Base-by-base conservation (phyloP, 345 rosid genomes). In the Ricinus communis region DNA sequence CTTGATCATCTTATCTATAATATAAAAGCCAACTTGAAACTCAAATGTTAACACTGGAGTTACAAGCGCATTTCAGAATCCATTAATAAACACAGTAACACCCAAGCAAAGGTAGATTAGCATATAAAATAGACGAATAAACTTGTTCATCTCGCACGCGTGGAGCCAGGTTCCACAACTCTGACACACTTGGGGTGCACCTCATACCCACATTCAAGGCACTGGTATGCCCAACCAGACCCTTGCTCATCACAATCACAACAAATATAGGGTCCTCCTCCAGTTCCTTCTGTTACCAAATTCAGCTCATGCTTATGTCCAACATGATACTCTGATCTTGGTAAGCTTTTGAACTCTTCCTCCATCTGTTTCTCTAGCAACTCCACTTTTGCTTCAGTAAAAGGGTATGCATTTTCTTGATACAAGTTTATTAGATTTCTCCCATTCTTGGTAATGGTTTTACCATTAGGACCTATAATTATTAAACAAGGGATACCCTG, bases 241-340 rank as follows among this genome's bases (percentile, higher is more conserved):
- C 90, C 92, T 59, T 88, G 92, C 54, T 88, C 92, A 11, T 86
- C 86, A 31, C 92, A 86, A 41, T 81, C 83, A 36, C 92, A 88
- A 50, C 92, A 88, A 55, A 88, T 88, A 50, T 75, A 88, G 0
- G 88, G 88, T 1, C 92, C 90, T 1, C 90, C 92, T 2, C 92
- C 88, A 0, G 69, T 79, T 28, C 86, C 81, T 28, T 82, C 85
- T 1, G 92, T 85, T 15, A 86, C 90, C 81, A 88, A 81, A 41
- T 64, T 75, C 4, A 88, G 83, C 74, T 82, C 87, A 52, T 88
- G 92, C 6, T 76, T 62, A 47, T 88, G 92, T 27, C 88, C 92
- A 0, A 9, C 73, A 46, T 86, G 92, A 25, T 57, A 54, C 73
- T 74, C 81, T 1, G 79, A 70, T 47, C 67, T 69, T 4, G 90